Base-by-base conservation (phyloP, 306 rosid species). In the Trifolium pratense region DNA sequence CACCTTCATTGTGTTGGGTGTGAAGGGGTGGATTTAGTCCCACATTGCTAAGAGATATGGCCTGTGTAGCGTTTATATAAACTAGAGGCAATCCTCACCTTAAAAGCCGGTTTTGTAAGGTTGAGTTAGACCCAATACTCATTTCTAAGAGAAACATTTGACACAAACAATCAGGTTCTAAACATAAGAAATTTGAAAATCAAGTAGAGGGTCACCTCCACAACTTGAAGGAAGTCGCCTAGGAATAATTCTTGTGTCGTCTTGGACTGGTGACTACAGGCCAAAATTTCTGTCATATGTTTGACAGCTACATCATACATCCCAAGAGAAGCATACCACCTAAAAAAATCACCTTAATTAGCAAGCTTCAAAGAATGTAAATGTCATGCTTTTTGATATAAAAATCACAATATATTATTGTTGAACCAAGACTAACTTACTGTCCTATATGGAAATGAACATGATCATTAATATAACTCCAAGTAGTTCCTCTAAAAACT, bases 291-390 rank as follows among this genome's bases (percentile, higher is more conserved):
- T 81, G 80, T 64, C 91, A 94, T 86, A 83, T 89, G 97, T 75
- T 87, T 84, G 77, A 86, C 91, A 71, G 99, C 99, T 77, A 90
- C 82, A 68, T 91, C 96, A 82, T 78, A 87, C 80, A 86, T 81
- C 80, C 87, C 99, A 76, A 94, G 91, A 77, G 80, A 75, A 75
- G 96, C 97, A 90, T 94, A 94, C 99, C 99, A 94, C 87, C 99
- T 94, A 72, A 57, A 82, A 37, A 63, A 81, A 83, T 1, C 71
- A 85, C 20, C 57, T 73, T 73, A 25, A 73, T 67, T 73, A 84
- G 72, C 46, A 82, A 64, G 51, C 68, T 58, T 55, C 48, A 74
- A 73, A 74, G 60, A 71, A 75, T 32, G 62, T 15, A 31, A 73
- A 16, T 42, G 9, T 5, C 66, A 73, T 49, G 51, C 56, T 25